Evolutionary conservation across 2,329 filamentous ascomycete species (phyloP).

Genomic region (Arthroderma sp.): DNA sequence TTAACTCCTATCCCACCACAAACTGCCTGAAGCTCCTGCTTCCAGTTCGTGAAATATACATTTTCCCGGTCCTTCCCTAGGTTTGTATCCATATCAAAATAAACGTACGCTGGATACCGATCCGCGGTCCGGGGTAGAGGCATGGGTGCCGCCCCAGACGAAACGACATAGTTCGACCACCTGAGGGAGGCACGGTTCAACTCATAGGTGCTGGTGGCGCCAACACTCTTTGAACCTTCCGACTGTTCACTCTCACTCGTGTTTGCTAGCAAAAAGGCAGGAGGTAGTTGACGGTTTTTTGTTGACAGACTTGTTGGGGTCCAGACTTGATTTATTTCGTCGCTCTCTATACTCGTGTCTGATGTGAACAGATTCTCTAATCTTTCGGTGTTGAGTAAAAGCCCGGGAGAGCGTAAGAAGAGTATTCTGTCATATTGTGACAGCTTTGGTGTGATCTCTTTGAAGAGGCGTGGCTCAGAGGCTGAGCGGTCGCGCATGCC

Average conservation of each 20-base stretch:
- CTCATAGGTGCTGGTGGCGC: neutral
- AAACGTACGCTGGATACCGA: slow-evolving; percentile 25
- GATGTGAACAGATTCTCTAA: slow-evolving; percentile 28
- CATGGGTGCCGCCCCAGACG: slow-evolving; percentile 1
- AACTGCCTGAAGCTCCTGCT: slow-evolving; percentile 22
- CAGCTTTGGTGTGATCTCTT: slow-evolving; percentile 23
- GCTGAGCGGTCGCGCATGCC: slow-evolving; percentile 5
- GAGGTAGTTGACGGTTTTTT: slow-evolving; percentile 4
- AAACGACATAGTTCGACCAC: slow-evolving; percentile 2
- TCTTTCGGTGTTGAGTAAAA: slow-evolving; percentile 25
- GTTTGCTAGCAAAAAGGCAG: slow-evolving; percentile 5
- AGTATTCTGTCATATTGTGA: slow-evolving; percentile 32
- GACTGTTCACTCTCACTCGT: neutral
- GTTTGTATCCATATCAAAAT: slow-evolving; percentile 26
- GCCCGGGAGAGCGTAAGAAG: slow-evolving; percentile 30
- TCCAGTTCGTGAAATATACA: slow-evolving; percentile 25
- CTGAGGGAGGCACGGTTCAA: slow-evolving; percentile 6
- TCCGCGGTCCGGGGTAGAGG: neutral
- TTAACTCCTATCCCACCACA: slow-evolving; percentile 23
- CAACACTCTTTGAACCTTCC: too few relatives aligned
- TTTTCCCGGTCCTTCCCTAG: slow-evolving; percentile 22
- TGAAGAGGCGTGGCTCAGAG: slow-evolving; percentile 9
- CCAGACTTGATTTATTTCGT: slow-evolving; percentile 3
- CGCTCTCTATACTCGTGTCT: neutral
- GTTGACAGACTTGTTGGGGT: slow-evolving; percentile 3